phyloP scores from a whole-genome alignment of 2,329 filamentous ascomycete species.

The Helminthosporium solani region DNA sequence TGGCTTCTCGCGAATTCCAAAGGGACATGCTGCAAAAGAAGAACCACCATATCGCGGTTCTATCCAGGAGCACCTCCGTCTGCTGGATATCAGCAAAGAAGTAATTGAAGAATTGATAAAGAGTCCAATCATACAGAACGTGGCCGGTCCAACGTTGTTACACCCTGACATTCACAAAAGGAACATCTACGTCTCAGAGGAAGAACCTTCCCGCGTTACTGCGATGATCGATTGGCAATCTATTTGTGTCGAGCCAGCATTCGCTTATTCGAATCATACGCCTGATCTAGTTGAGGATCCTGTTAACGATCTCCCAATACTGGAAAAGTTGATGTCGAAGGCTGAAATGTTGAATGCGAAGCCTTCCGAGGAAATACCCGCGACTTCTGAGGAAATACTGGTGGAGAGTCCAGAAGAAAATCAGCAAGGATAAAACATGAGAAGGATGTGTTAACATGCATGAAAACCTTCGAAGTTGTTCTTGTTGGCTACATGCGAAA shows the following conservation, averaged over 20 bases:
- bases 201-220: conserved; percentile 36
- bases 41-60: too few species aligned
- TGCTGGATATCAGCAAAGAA: too few species aligned
- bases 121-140: conserved; percentile 23
- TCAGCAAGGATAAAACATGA: conserved; percentile 3
- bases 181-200: conserved; percentile 43
- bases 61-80: too few species aligned
- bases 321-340: conserved; percentile 2
- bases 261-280: conserved; percentile 37
- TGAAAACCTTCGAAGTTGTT: not conserved
- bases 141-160: conserved; percentile 32
- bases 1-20: too few species aligned
- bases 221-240: conserved; percentile 46
- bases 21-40: too few species aligned
- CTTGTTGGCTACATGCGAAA: not conserved
- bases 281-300: conserved; percentile 36
- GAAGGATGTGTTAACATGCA: not conserved
- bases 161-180: conserved; percentile 42
- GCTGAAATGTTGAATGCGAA: not conserved
- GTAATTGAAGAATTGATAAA: too few species aligned
- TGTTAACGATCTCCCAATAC: not conserved
- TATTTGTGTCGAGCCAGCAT: conserved; percentile 38
- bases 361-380: not conserved
- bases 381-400: not conserved
- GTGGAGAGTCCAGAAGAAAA: not conserved